Percentiles rank a stretch among this genome's conserved stretches.
These are phyloP conservation scores for Nematodospora anomalae DNA, from an alignment of 1,139 yeast species.

Conservation along the genomic window DNA sequence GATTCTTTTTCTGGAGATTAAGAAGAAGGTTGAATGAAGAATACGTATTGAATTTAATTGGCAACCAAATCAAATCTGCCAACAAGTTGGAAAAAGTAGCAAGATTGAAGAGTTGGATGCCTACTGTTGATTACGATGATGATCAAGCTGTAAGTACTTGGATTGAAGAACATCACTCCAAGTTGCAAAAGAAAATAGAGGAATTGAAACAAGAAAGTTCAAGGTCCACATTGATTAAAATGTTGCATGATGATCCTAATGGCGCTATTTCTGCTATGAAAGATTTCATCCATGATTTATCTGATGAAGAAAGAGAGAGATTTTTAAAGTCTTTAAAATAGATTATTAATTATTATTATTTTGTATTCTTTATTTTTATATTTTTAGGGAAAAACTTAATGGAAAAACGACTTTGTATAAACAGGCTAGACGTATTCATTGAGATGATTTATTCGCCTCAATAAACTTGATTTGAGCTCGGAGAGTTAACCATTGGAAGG, in stretches of 20 bases:
- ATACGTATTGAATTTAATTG: slow-evolving; percentile 74
- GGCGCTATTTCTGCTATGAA: slow-evolving; percentile 58
- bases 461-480: too few species aligned
- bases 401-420: slow-evolving; percentile 4
- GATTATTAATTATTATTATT: slow-evolving; percentile 4
- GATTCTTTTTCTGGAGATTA: slow-evolving; percentile 98
- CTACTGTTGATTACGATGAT: slow-evolving; percentile 67
- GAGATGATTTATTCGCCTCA: too few species aligned
- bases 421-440: too few species aligned
- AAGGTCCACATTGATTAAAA: slow-evolving; percentile 59
- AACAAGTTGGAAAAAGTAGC: slow-evolving; percentile 81
- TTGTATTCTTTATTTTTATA: slow-evolving; percentile 7
- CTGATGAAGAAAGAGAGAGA: slow-evolving; percentile 61
- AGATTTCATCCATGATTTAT: slow-evolving; percentile 58
- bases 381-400: slow-evolving; percentile 10
- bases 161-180: slow-evolving; percentile 77
- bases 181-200: slow-evolving; percentile 60
- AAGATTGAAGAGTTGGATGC: slow-evolving; percentile 85
- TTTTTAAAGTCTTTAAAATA: slow-evolving; percentile 36
- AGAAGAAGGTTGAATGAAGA: slow-evolving; percentile 96
- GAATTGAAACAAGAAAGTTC: slow-evolving; percentile 65
- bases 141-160: slow-evolving; percentile 81
- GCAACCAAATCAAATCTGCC: slow-evolving; percentile 60
- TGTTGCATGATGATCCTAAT: slow-evolving; percentile 57
- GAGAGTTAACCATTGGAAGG: too few species aligned